phyloP scores from a whole-genome alignment of 495 filamentous ascomycete genomes.

The Hapsidospora chrysogenum region DNA sequence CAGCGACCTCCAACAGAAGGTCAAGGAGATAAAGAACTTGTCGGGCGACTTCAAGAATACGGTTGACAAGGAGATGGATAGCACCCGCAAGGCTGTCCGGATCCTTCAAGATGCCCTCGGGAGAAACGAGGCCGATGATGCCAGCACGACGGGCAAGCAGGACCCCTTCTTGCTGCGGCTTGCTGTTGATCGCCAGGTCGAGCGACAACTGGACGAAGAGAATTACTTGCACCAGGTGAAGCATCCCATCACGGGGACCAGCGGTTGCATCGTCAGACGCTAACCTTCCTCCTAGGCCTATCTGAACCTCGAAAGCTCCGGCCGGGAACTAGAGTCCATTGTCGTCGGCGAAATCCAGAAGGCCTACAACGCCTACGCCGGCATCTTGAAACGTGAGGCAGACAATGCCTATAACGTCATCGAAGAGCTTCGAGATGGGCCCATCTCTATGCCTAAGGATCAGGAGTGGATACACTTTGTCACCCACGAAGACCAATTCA shows the following conservation, averaged over 20 bases:
- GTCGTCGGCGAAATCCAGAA: slow-evolving; percentile 96
- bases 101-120: slow-evolving; percentile 66
- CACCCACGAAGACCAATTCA: slow-evolving; percentile 65
- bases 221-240: slow-evolving; percentile 93
- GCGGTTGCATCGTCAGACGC: background rate
- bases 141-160: slow-evolving; percentile 59
- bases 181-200: slow-evolving; percentile 72
- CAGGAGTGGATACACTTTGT: slow-evolving; percentile 81
- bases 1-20: slow-evolving; percentile 83
- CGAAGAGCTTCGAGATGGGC: slow-evolving; percentile 68
- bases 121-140: slow-evolving; percentile 58
- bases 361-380: slow-evolving; percentile 81
- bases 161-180: slow-evolving; percentile 82
- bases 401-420: slow-evolving; percentile 63
- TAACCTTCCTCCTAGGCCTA: slow-evolving; percentile 76
- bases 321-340: slow-evolving; percentile 85
- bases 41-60: slow-evolving; percentile 89
- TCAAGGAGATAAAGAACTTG: slow-evolving; percentile 90
- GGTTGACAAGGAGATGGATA: slow-evolving; percentile 65
- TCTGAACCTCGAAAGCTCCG: slow-evolving; percentile 85
- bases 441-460: slow-evolving; percentile 79
- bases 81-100: slow-evolving; percentile 51
- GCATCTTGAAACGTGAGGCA: slow-evolving; percentile 76
- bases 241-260: slow-evolving; percentile 8
- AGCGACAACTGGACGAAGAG: slow-evolving; percentile 88